These are phyloP conservation scores for Rhexocercosporidium sp. DNA, from an alignment of 2,329 filamentous ascomycete species.

Conservation along the genomic window DNA sequence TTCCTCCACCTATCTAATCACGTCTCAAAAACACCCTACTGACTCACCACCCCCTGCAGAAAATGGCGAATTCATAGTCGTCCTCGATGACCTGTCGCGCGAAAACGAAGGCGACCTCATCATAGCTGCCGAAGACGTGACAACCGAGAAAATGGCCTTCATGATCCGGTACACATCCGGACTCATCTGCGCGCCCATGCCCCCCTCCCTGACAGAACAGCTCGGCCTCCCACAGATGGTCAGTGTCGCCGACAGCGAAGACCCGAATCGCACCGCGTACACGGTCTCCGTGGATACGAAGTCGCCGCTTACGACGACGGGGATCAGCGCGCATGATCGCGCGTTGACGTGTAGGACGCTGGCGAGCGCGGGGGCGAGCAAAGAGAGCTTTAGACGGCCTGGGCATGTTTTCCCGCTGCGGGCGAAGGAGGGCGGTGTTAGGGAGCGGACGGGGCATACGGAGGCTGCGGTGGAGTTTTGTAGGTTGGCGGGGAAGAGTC, in stretches of 20 bases:
- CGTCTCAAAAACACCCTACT: neutral
- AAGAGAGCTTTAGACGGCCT: constrained; percentile 73
- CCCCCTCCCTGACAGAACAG: constrained; percentile 67
- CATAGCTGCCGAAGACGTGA: constrained; percentile 85
- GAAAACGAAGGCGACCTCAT: constrained; percentile 99
- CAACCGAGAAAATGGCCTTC: constrained; percentile 91
- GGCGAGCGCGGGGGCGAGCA: constrained; percentile 62
- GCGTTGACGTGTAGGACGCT: constrained; percentile 80
- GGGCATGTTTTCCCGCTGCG: constrained; percentile 90
- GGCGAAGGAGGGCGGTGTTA: constrained; percentile 79
- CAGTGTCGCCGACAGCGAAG: constrained; percentile 58
- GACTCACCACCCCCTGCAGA: constrained; percentile 48
- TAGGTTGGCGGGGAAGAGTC: constrained; percentile 76
- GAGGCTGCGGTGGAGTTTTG: constrained; percentile 95
- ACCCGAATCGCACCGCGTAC: constrained; percentile 91
- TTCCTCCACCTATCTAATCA: neutral
- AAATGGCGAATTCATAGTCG: constrained; percentile 90
- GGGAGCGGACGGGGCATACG: constrained; percentile 83
- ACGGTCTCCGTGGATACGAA: constrained; percentile 86
- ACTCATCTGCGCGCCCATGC: constrained; percentile 87
- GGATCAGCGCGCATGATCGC: constrained; percentile 88
- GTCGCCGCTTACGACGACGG: constrained; percentile 77
- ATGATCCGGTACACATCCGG: constrained; percentile 91
- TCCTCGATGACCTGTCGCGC: constrained; percentile 88
- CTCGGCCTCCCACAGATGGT: constrained; percentile 94